Base-by-base conservation (phyloP, 2,329 filamentous ascomycete genomes). In the Colletotrichum aenigma region DNA sequence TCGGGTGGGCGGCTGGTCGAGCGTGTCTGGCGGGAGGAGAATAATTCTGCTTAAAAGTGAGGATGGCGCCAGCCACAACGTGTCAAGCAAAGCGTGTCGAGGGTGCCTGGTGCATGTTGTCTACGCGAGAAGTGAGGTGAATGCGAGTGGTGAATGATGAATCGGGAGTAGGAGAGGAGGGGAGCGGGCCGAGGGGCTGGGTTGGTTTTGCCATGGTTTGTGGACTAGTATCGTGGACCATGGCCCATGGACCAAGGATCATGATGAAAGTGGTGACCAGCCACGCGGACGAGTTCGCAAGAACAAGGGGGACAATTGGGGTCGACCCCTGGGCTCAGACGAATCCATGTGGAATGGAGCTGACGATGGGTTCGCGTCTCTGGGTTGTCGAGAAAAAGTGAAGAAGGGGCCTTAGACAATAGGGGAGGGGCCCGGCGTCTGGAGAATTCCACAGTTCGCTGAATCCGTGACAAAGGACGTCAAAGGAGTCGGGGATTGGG, bases 301-400 rank as follows among this genome's bases (percentile, higher is more conserved):
- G 62, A 66, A 74, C 66, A 74, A 73, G 66, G 56, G 38, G 71
- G 28, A 74, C 71, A 74, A 71, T 74, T n/a, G 38, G 26, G 67
- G 52, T 52, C 43, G 55, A 36, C 65, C 43, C 48, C 65, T 55
- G 34, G 28, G 28, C 26, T 61, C 30, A 9, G 30, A 32, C 21
- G 32, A 32, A 32, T 3, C 12, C 28, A 18, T 28, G 52, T 52
- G 64, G 70, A 72, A 72, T 60, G 67, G 60, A 26, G 30, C 43
- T n/a, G 66, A 18, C n/a, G 38, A 66, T 48, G 62, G 62, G 62
- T 28, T 48, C 62, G 62, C 12, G 62, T 65, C 21, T 43, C 24
- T 43, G 62, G 16, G 15, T 5, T 43, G 62, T 30, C 21, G 16
- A 52, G 21, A 65, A 65, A 13, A 36, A 38, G 30, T 36, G n/a